These are phyloP conservation scores for Salix caprea DNA, from an alignment of 345 rosid species.

Conservation along the genomic window DNA sequence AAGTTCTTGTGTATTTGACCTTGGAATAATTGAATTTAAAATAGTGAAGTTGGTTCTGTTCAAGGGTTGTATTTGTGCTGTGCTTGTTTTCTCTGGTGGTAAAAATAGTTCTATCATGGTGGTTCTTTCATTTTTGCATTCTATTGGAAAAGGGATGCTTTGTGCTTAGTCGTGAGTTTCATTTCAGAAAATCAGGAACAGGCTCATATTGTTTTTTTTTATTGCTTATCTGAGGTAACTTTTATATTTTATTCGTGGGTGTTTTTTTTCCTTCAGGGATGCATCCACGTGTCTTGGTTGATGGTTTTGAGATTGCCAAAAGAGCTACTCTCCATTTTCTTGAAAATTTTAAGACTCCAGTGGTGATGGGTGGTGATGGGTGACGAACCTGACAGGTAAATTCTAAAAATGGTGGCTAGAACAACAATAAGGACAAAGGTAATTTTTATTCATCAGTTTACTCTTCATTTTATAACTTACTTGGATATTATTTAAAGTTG, in stretches of 20 bases:
- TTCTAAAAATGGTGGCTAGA: constrained; percentile 94
- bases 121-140: background rate
- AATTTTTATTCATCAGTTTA: background rate
- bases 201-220: background rate
- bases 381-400: constrained; percentile 88
- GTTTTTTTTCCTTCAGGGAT: constrained; percentile 48
- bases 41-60: too few relatives aligned
- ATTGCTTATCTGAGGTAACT: background rate
- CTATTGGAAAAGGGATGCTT: background rate
- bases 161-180: background rate
- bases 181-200: background rate
- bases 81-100: background rate
- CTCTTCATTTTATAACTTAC: background rate
- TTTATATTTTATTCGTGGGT: background rate
- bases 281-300: constrained; percentile 99
- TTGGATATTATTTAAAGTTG: background rate
- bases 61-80: too few relatives aligned
- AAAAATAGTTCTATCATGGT: background rate
- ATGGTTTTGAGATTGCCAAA: constrained; percentile 95
- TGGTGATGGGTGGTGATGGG: constrained; percentile 96
- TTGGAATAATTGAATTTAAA: background rate
- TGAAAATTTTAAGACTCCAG: constrained; percentile 90
- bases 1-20: background rate
- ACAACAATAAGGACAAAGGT: constrained; percentile 93
- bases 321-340: constrained; percentile 90